Base-by-base conservation (phyloP, 2,329 filamentous ascomycete genomes). In the Paracamarosporium sp. region DNA sequence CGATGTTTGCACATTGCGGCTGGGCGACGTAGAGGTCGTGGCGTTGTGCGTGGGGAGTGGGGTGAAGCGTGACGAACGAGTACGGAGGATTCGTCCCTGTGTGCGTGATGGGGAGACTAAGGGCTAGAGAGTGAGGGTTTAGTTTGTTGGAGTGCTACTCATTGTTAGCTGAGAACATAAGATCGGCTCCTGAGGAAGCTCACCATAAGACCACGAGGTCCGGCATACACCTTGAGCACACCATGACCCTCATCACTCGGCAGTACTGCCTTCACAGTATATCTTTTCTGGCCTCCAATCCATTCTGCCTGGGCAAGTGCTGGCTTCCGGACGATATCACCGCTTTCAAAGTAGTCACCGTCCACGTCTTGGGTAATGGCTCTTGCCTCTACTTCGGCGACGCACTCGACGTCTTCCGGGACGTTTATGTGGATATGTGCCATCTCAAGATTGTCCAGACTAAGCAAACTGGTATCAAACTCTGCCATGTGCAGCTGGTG, bases 21-120 rank as follows among this genome's bases (percentile, higher is more conserved):
- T 98, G 95, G 43, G 93, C 91, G 62, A 99, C 91, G 76, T 99
- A 99, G 57, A 99, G 88, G 74, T 99, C 95, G 76, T 99, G 93
- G 40, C 94, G 88, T 72, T 97, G 93, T n/a, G 95, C 95, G 75
- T 99, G 95, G 8, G 95, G 95, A 2, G 95, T 99, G 7, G 96
- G 96, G 74, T 99, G 95, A 4, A 95, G 88, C 36, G 90, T 90
- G 44, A 97, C 85, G 76, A 98, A 99, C 57, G 97, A 92, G 76
- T 97, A 99, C 0, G 91, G 87, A 3, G 95, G 95, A 72, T 99
- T 99, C 67, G 94, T 90, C 58, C 95, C 95, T 0, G 88, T 90
- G 76, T 99, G 95, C 35, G 92, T 86, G 50, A 99, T 88, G 0
- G 95, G 94, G n/a, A 99, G 79, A 3, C 93, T 88, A 63, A 98